phyloP scores from a whole-genome alignment of 305 asterid genomes.

The Solanum hybrid region DNA sequence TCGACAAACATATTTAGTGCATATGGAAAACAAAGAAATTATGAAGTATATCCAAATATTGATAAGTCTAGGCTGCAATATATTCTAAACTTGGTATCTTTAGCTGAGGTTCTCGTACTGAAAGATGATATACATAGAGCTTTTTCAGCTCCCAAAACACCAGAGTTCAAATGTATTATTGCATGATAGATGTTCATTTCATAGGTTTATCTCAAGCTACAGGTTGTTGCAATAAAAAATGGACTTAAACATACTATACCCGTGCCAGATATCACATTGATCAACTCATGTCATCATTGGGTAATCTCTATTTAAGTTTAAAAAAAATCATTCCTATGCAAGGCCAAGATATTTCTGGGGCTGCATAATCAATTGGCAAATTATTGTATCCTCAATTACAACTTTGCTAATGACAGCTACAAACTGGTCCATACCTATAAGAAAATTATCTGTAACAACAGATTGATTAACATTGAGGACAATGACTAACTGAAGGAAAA shows the following conservation, averaged over 20 bases:
- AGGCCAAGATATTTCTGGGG: background rate
- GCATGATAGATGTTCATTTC: background rate
- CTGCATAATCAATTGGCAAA: background rate
- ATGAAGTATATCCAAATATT: background rate
- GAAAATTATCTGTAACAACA: background rate
- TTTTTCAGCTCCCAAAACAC: background rate
- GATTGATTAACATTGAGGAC: background rate
- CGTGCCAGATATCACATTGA: background rate
- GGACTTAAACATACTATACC: background rate
- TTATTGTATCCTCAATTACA: background rate
- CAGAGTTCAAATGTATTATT: background rate
- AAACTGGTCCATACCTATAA: background rate
- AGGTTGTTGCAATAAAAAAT: background rate
- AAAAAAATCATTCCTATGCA: background rate
- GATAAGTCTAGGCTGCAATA: background rate
- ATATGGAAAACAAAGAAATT: background rate
- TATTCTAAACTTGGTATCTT: background rate
- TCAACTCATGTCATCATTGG: background rate
- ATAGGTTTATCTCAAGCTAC: background rate
- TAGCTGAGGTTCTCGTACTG: background rate
- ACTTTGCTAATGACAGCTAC: background rate
- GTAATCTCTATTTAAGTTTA: background rate
- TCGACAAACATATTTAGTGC: background rate
- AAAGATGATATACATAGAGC: background rate
- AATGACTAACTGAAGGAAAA: background rate